These are phyloP conservation scores for Hirschioporus abietinus DNA, from an alignment of 768 basidiomycete species.

Conservation along the genomic window DNA sequence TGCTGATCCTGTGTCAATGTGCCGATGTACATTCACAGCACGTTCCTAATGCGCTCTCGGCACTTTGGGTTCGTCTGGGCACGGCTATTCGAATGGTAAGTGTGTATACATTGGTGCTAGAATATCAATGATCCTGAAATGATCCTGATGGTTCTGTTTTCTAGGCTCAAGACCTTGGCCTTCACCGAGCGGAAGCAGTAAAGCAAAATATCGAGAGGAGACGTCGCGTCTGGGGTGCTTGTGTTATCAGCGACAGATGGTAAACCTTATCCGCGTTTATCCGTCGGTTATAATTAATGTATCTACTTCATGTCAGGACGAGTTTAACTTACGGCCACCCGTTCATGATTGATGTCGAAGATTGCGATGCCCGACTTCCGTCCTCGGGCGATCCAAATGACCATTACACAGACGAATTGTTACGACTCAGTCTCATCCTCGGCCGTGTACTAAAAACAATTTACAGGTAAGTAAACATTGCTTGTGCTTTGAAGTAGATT, in stretches of 20 bases:
- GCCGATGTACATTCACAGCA: conserved; percentile 90
- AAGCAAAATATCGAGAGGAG: conserved; percentile 82
- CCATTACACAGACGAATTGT: conserved; percentile 85
- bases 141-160: conserved; percentile 12
- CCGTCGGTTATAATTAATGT: neutral
- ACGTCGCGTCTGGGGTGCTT: conserved; percentile 89
- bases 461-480: conserved; percentile 63
- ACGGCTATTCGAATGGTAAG: conserved; percentile 88
- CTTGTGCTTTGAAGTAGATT: neutral
- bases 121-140: conserved; percentile 7
- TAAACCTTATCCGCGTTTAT: conserved; percentile 29
- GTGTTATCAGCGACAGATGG: conserved; percentile 94
- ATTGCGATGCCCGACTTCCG: conserved; percentile 92
- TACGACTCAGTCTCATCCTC: conserved; percentile 85
- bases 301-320: conserved; percentile 42
- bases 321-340: conserved; percentile 90
- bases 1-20: conserved; percentile 81
- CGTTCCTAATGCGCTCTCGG: conserved; percentile 80
- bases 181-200: conserved; percentile 88
- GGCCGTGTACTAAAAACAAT: conserved; percentile 91
- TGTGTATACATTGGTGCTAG: conserved; percentile 18
- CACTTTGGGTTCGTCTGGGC: conserved; percentile 82
- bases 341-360: conserved; percentile 92
- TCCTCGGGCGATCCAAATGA: conserved; percentile 78
- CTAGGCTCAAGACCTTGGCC: conserved; percentile 92